Conservation (phyloP, 2,329 filamentous ascomycete genomes). For the Blumeriella jaapii region DNA sequence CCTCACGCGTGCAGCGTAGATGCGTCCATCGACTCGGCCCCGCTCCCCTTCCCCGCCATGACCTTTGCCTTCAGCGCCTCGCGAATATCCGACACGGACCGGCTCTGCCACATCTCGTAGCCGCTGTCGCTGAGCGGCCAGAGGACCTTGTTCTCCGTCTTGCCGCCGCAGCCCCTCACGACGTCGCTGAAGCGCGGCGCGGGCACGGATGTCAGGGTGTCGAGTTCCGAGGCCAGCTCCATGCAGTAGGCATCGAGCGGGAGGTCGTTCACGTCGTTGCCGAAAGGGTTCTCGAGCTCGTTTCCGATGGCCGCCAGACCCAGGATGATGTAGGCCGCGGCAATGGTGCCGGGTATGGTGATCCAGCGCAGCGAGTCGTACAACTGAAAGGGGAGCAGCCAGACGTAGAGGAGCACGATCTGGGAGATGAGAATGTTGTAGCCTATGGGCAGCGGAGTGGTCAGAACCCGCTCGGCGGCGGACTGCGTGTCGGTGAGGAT, state of each 20-base stretch:
- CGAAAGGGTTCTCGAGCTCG: conserved; percentile 80
- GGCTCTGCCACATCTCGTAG: conserved; percentile 33
- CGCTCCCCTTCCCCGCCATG: conserved; percentile 9
- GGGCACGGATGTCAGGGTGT: conserved; percentile 41
- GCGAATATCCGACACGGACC: conserved; percentile 34
- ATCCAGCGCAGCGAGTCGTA: conserved; percentile 53
- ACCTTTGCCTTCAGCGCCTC: conserved; percentile 24
- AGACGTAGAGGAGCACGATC: conserved; percentile 76
- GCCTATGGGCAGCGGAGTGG: conserved; percentile 70
- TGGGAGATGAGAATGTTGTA: conserved; percentile 79
- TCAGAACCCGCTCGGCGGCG: conserved; percentile 66
- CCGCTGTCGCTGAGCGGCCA: conserved; percentile 31
- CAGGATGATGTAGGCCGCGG: conserved; percentile 71
- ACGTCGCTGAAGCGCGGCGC: conserved; percentile 17
- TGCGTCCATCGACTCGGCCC: background rate
- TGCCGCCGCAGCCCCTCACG: conserved; percentile 7
- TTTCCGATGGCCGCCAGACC: conserved; percentile 64
- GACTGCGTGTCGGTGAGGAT: conserved; percentile 61
- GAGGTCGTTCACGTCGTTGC: conserved; percentile 71
- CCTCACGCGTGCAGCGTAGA: background rate
- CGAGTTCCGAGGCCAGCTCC: conserved; percentile 62
- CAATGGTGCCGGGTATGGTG: conserved; percentile 64
- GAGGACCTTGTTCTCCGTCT: conserved; percentile 25
- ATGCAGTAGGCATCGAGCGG: conserved; percentile 67
- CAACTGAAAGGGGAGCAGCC: conserved; percentile 74